Evolutionary conservation across 2,329 filamentous ascomycete species (phyloP).

Genomic region (Lachnellula arida): DNA sequence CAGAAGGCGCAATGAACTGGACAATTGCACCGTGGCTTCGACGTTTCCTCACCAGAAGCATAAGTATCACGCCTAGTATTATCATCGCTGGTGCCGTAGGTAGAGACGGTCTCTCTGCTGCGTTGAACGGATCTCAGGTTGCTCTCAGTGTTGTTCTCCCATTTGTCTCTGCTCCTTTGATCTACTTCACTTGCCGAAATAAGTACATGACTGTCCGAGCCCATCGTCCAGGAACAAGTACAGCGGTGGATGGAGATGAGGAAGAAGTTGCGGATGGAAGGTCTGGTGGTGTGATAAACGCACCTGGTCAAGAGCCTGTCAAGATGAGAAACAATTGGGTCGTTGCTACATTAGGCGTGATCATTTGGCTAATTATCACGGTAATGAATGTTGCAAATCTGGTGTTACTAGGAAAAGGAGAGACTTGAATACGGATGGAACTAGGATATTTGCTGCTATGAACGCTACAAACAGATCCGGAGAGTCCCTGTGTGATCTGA

Average conservation of each 20-base stretch:
- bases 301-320: slow-evolving; percentile 11
- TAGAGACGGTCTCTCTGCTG: slow-evolving; percentile 61
- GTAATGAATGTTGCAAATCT: slow-evolving; percentile 76
- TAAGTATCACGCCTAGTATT: slow-evolving; percentile 78
- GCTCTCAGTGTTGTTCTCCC: slow-evolving; percentile 73
- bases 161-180: slow-evolving; percentile 75
- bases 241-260: slow-evolving; percentile 13
- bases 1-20: slow-evolving; percentile 77
- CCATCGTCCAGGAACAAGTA: background rate
- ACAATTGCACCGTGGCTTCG: slow-evolving; percentile 71
- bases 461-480: background rate
- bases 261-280: slow-evolving; percentile 27
- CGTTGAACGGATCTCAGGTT: slow-evolving; percentile 73
- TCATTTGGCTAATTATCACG: slow-evolving; percentile 70
- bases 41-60: slow-evolving; percentile 68
- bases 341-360: slow-evolving; percentile 49
- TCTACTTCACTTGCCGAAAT: slow-evolving; percentile 77
- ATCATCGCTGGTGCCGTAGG: slow-evolving; percentile 79
- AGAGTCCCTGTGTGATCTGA: too few relatives aligned
- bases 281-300: background rate
- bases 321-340: slow-evolving; percentile 70
- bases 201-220: slow-evolving; percentile 64
- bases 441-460: background rate
- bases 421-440: background rate
- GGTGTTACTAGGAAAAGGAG: slow-evolving; percentile 53